Base-by-base conservation (phyloP, 1,284 basidiomycete genomes). In the Cryptococcus floricola region DNA sequence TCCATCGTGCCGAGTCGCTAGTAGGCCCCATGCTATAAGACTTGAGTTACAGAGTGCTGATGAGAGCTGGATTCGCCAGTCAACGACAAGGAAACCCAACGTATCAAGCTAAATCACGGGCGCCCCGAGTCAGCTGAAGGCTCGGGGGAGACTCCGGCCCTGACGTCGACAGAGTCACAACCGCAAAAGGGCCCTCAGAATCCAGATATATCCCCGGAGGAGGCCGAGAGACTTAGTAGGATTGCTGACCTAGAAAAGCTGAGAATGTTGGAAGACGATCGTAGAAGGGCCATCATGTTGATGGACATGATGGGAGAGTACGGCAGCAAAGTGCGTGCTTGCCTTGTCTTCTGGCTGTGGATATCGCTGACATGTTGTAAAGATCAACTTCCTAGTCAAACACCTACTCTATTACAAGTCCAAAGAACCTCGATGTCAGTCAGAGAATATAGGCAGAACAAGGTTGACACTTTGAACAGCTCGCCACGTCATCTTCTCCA, bases 81-180 rank as follows among this genome's bases (percentile, higher is more conserved):
- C 58, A 42, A 65, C 4, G 90, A 91, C 73, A 89, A 87, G 74
- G 89, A 91, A 73, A 91, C 92, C 70, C 91, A 88, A 59, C 87
- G 89, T 73, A 90, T 91, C 87, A 91, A 90, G 70, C 83, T 92
- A 8, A 88, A 52, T 34, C 10, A 6, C 1, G 31, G 31, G 10
- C 31, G 10, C 42, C 48, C 39, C 10, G 48, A 42, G 25, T 23
- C 44, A 23, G 46, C 28, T 7, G 48, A 44, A 12, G 23, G 28
- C 16, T 39, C 34, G 5, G 23, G 48, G 31, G 31, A 14, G 25
- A n/a, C 41, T 31, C 48, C 13, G 45, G 19, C 39, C 41, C 45
- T 34, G 28, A 43, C 23, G 19, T 8, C 10, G 31, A 53, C 18
- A 12, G 46, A 48, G 46, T 18, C 38, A 18, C 52, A 50, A 49